Percentiles rank a stretch among this genome's conserved stretches.
Conservation (phyloP, 768 basidiomycete species). For the Psilocybe cubensis region DNA sequence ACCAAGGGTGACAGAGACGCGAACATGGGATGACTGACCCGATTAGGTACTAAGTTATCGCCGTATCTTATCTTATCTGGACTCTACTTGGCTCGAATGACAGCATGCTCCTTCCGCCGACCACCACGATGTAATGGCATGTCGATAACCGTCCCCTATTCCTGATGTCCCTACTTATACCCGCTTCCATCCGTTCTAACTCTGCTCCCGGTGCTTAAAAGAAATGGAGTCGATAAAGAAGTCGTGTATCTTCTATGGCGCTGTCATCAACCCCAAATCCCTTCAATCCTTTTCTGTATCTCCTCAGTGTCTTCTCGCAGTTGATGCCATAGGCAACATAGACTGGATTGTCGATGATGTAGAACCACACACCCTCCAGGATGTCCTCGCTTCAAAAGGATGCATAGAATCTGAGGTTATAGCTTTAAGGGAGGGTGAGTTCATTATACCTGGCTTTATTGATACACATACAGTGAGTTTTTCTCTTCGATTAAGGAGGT, state of each 20-base stretch:
- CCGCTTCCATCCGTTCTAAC: background rate
- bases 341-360: constrained; percentile 75
- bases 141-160: background rate
- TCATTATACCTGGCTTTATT: constrained; percentile 86
- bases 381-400: constrained; percentile 57
- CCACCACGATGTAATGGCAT: background rate
- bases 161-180: background rate
- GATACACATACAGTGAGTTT: constrained; percentile 87
- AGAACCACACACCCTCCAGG: constrained; percentile 44
- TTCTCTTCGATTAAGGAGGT: background rate
- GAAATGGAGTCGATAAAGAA: background rate
- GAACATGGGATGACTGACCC: background rate
- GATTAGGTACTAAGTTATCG: background rate
- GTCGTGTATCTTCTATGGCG: constrained; percentile 49
- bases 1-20: background rate
- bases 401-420: constrained; percentile 44
- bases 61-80: background rate
- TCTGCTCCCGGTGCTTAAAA: background rate
- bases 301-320: constrained; percentile 57
- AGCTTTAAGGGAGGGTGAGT: constrained; percentile 54
- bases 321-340: constrained; percentile 54
- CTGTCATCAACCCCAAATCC: constrained; percentile 56
- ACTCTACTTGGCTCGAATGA: background rate
- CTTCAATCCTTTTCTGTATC: constrained; percentile 46
- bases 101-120: background rate